A percentile compares a stretch with the other conserved stretches of the same genome.
phyloP scores from a whole-genome alignment of 176 grass and related monocot species.

The Sorghum bicolor region Sorghum_bicolor_NCBIv3 NC_012877.2:16687501-16688000 shows the following conservation, averaged over 20 bases:
- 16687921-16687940: conserved; percentile 73
- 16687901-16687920: conserved; percentile 68
- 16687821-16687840: conserved; percentile 62
- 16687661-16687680: conserved; percentile 84
- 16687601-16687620: not conserved
- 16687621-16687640: conserved; percentile 3
- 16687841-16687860: conserved; percentile 71
- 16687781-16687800: not conserved
- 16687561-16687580: conserved; percentile 24
- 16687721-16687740: conserved; percentile 32
- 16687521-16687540: conserved; percentile 81
- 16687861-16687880: conserved; percentile 59
- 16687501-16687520: conserved; percentile 63
- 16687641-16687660: conserved; percentile 90
- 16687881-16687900: conserved; percentile 55
- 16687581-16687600: not conserved
- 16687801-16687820: conserved; percentile 78
- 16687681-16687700: conserved; percentile 86
- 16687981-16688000: conserved; percentile 20
- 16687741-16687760: conserved; percentile 14
- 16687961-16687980: conserved; percentile 13
- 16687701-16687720: conserved; percentile 76
- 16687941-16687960: conserved; percentile 54
- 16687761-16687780: conserved; percentile 5
- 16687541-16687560: conserved; percentile 55